A percentile compares a stretch with the other conserved stretches of the same genome.
Conservation (phyloP, 2,329 filamentous ascomycete species). For the Rugonectria rugulosa region DNA sequence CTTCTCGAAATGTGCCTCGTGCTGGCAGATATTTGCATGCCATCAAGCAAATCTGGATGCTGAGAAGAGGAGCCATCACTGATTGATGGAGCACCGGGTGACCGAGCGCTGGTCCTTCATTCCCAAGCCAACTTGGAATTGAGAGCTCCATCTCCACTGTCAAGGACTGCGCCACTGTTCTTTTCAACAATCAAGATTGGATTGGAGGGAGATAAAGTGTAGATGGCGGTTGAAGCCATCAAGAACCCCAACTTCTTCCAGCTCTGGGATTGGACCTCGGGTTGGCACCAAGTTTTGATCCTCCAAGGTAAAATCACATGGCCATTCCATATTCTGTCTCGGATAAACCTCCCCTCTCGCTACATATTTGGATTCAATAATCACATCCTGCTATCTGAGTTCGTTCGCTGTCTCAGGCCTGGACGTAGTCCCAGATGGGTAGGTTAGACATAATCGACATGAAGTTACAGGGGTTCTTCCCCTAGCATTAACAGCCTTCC, state of each 20-base stretch:
- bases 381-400: no score
- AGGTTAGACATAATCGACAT: not conserved
- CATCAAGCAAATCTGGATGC: not conserved
- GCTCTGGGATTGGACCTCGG: no score
- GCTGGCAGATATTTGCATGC: not conserved
- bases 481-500: not conserved
- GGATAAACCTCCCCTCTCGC: not conserved
- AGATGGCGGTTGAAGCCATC: no score
- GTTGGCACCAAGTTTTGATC: no score
- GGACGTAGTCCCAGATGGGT: not conserved
- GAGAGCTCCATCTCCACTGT: constrained; percentile 15
- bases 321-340: no score
- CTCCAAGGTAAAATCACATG: no score
- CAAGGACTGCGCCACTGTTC: constrained; percentile 14
- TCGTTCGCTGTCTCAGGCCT: not conserved
- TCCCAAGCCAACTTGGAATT: constrained; percentile 12
- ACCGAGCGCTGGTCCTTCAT: not conserved
- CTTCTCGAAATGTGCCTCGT: not conserved
- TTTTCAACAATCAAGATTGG: not conserved
- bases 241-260: no score
- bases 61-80: constrained; percentile 2
- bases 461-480: not conserved
- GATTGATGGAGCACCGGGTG: constrained; percentile 6
- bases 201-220: no score
- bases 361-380: not conserved